Evolutionary conservation across 306 rosid species (phyloP).

Genomic region (Castanea crenata): DNA sequence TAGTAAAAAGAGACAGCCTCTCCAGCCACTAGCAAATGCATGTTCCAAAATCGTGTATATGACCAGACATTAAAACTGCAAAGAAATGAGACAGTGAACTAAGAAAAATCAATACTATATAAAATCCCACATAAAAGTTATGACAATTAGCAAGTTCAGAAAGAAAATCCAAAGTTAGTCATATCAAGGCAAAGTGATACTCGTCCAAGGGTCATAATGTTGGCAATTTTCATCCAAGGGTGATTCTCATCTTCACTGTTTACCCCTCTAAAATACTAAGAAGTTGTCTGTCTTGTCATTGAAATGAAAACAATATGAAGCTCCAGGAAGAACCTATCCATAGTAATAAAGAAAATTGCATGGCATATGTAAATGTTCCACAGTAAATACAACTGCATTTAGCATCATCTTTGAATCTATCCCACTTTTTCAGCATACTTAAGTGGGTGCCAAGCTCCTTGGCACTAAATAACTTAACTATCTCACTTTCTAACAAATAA

Average conservation of each 20-base stretch:
- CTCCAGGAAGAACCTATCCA: neutral
- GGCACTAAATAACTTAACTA: neutral
- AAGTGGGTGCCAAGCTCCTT: neutral
- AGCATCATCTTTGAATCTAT: neutral
- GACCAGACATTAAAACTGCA: slow-evolving; percentile 50
- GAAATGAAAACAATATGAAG: neutral
- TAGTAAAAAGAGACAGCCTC: slow-evolving; percentile 46
- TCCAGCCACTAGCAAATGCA: slow-evolving; percentile 43
- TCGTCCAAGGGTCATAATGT: neutral
- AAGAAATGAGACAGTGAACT: neutral
- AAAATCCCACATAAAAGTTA: slow-evolving; percentile 10
- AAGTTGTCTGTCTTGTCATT: neutral
- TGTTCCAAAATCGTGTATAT: slow-evolving; percentile 44
- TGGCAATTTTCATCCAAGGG: neutral
- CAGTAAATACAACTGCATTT: neutral
- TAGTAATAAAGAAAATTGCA: neutral
- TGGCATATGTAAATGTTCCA: neutral
- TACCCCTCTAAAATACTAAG: neutral
- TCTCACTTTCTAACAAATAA: neutral
- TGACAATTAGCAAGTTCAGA: slow-evolving; percentile 9
- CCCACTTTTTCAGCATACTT: neutral
- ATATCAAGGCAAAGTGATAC: neutral
- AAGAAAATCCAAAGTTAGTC: neutral
- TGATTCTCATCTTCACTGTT: neutral
- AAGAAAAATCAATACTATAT: slow-evolving; percentile 33